A percentile compares a stretch with the other conserved stretches of the same genome.
Evolutionary conservation across 2,329 filamentous ascomycete species (phyloP).

Genomic region (Fusarium chuoi): DNA sequence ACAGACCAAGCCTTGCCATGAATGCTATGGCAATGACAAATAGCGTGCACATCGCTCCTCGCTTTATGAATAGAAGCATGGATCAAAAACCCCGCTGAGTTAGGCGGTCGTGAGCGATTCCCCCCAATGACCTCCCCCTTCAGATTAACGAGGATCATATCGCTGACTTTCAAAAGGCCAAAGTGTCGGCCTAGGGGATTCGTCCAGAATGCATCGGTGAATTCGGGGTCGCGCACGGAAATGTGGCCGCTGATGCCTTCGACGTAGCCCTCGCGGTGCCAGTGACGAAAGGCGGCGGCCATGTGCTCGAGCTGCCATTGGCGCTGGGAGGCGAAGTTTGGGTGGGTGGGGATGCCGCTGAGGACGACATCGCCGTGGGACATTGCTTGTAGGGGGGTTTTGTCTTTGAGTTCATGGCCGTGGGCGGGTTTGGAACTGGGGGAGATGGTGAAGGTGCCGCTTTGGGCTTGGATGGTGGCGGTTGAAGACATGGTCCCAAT

Average conservation of each 20-base stretch:
- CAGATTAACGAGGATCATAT: conserved; percentile 74
- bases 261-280: conserved; percentile 71
- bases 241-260: conserved; percentile 78
- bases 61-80: conserved; percentile 73
- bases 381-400: conserved; percentile 43
- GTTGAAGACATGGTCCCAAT: background rate
- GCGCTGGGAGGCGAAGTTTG: conserved; percentile 40
- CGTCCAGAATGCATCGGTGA: conserved; percentile 70
- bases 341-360: conserved; percentile 39
- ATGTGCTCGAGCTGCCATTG: conserved; percentile 65
- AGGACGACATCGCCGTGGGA: conserved; percentile 41
- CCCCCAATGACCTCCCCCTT: conserved; percentile 71
- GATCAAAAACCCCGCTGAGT: conserved; percentile 76
- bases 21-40: conserved; percentile 74
- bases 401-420: conserved; percentile 37
- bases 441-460: conserved; percentile 17
- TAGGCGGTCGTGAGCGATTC: conserved; percentile 68
- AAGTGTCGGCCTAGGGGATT: conserved; percentile 75
- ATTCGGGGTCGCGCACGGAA: conserved; percentile 70
- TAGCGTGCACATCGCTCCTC: conserved; percentile 71
- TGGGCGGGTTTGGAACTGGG: conserved; percentile 22
- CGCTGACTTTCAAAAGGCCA: conserved; percentile 70
- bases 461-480: background rate
- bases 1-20: conserved; percentile 74
- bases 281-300: conserved; percentile 74